Evolutionary conservation across 2,329 filamentous ascomycete species (phyloP).

Genomic region (Colletotrichum echinochloae): DNA sequence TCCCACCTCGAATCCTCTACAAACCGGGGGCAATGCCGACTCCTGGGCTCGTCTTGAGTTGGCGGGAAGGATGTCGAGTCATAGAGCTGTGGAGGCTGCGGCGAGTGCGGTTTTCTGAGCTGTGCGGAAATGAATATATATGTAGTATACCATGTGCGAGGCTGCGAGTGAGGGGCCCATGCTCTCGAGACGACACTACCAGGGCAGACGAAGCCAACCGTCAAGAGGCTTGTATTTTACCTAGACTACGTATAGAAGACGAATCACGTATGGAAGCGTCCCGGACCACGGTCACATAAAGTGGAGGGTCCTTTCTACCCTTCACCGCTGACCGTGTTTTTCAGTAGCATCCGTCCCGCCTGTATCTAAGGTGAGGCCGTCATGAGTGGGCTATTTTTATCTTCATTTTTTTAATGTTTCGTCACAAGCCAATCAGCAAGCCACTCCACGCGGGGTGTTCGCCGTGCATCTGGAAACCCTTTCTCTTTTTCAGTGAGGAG

Average conservation of each 20-base stretch:
- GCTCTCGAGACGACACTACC: neutral
- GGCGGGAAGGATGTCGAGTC: neutral
- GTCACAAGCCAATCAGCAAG: neutral
- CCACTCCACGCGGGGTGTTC: neutral
- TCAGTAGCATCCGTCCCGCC: neutral
- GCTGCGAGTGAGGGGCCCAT: neutral
- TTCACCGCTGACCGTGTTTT: too few species aligned
- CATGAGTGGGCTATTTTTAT: neutral
- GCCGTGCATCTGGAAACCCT: neutral
- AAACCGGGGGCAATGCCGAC: neutral
- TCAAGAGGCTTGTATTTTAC: neutral
- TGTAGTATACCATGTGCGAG: conserved; percentile 13
- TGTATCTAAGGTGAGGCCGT: too few species aligned
- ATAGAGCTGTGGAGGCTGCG: neutral
- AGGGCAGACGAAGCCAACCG: neutral
- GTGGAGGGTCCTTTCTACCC: neutral
- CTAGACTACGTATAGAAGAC: neutral
- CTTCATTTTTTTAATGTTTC: neutral
- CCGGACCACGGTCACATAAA: too few species aligned
- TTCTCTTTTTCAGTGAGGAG: neutral
- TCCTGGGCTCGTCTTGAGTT: conserved; percentile 2
- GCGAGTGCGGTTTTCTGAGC: neutral
- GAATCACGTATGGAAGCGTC: neutral
- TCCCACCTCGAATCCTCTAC: neutral
- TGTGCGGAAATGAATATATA: neutral